Evolutionary conservation across 2,329 filamentous ascomycete species (phyloP).

Genomic region (Arthrobotrys sinensis): DNA sequence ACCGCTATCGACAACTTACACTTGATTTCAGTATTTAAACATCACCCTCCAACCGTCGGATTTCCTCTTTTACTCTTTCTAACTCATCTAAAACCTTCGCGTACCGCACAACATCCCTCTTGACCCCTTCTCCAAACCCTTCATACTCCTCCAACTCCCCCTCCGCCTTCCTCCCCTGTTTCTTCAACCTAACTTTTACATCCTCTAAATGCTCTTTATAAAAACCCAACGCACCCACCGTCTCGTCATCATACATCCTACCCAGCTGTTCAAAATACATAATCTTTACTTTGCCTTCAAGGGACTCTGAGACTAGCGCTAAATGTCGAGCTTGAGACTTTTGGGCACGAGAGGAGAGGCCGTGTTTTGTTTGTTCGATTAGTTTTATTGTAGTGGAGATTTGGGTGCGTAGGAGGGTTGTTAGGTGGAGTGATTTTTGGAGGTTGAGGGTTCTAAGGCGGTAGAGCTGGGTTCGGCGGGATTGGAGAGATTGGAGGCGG

Average conservation of each 20-base stretch:
- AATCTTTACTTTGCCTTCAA: conserved; percentile 63
- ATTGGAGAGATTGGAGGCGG: conserved; percentile 46
- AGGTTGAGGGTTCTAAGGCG: conserved; percentile 50
- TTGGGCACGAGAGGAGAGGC: conserved; percentile 47
- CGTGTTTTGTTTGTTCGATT: conserved; percentile 57
- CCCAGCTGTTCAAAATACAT: conserved; percentile 62
- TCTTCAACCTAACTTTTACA: conserved; percentile 61
- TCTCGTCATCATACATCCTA: conserved; percentile 63
- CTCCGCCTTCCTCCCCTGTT: conserved; percentile 62
- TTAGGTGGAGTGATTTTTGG: conserved; percentile 61
- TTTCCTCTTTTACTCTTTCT: conserved; percentile 31
- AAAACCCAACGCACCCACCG: conserved; percentile 62
- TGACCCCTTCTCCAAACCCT: conserved; percentile 49
- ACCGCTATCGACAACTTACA: too few species aligned
- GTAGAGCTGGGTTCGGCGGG: conserved; percentile 59
- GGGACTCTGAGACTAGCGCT: conserved; percentile 62
- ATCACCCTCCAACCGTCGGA: conserved; percentile 35
- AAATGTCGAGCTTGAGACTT: conserved; percentile 62
- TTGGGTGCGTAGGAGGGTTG: conserved; percentile 27
- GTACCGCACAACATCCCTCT: conserved; percentile 46
- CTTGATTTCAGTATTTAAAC: background rate
- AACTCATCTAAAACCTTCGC: conserved; percentile 45
- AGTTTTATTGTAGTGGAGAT: conserved; percentile 44
- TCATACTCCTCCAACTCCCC: conserved; percentile 62
- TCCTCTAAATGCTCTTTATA: conserved; percentile 64